These are phyloP conservation scores for Fusarium buharicum DNA, from an alignment of 2,329 filamentous ascomycete genomes.

Conservation along the genomic window DNA sequence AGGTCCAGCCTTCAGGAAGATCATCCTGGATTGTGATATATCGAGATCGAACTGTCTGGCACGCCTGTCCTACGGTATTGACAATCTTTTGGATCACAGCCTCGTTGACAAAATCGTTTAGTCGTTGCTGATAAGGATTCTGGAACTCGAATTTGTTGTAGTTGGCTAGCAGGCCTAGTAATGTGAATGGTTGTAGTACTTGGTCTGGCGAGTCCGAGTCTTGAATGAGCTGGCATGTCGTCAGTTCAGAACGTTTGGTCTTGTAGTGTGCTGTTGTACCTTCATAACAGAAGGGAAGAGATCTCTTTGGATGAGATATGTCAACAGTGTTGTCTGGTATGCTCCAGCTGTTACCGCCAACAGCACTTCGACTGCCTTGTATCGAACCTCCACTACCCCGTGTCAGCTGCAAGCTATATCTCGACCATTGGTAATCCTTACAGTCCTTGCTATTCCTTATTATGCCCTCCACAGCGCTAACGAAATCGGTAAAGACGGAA, in stretches of 20 bases:
- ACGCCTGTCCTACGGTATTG: conserved; percentile 77
- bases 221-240: conserved; percentile 74
- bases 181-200: conserved; percentile 78
- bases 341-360: conserved; percentile 90
- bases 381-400: conserved; percentile 74
- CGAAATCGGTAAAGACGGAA: conserved; percentile 86
- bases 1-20: conserved; percentile 86
- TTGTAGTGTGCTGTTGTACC: conserved; percentile 59
- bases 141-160: conserved; percentile 99
- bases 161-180: conserved; percentile 89
- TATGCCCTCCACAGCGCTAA: conserved; percentile 81
- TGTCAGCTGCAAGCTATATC: conserved; percentile 41
- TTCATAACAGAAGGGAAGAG: conserved; percentile 96
- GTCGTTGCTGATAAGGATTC: conserved; percentile 90
- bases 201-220: conserved; percentile 73
- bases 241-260: not conserved
- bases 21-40: conserved; percentile 93
- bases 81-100: conserved; percentile 85
- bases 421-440: conserved; percentile 55
- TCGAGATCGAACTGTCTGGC: conserved; percentile 72
- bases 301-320: conserved; percentile 94
- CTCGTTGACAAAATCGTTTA: conserved; percentile 97
- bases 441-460: conserved; percentile 79
- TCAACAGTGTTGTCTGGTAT: conserved; percentile 92
- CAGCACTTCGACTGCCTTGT: conserved; percentile 82